Evolutionary conservation across 495 filamentous ascomycete genomes (phyloP), one percentile per base, ranked within the genome.

Genomic region (Pyronema omphalodes): DNA sequence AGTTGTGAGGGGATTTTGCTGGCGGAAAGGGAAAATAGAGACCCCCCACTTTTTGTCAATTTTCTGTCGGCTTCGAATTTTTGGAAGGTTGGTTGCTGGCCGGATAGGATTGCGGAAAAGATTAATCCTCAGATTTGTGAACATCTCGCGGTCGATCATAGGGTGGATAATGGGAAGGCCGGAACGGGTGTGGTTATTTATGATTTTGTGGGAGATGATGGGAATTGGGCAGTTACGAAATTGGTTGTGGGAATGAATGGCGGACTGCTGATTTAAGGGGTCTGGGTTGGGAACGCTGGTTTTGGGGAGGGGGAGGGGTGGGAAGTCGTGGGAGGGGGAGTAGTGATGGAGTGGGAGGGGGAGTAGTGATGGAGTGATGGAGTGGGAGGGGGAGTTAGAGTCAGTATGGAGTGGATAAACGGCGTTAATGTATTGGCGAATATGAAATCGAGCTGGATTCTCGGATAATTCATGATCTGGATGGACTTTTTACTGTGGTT

Each of bases 231-330:
- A 68, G 71, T 96, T 14, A 80, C 93, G 40, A 77, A 84, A 60
- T 82, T 84, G 67, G 80, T 94, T 62, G 82, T 95, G 6, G 88
- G 85, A 12, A 88, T 91, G 85, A 98, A 98, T 65, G 78, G 78
- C 15, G 83, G 74, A 60, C 65, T 93, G 63, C 73, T 79, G 62
- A 64, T 82, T 64, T 67, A 69, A 52, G 5, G 23, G 23, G 2
- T 5, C 23, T 1, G 5, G 23, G 23, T 1, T 29, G 23, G 23
- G 5, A 5, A 29, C 1, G 23, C 5, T 29, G 5, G 23, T 29
- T 29, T 29, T 29, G 23, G 23, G 23, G 23, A 5, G 5, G 23
- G n/a, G n/a, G n/a, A n/a, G n/a, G n/a, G n/a, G n/a, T n/a, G n/a
- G n/a, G n/a, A n/a, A n/a, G n/a, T n/a, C n/a, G n/a, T n/a, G n/a